Evolutionary conservation across 345 rosid genomes (phyloP), one percentile per base, ranked within the genome.

Genomic region (Salix arbutifolia): DNA sequence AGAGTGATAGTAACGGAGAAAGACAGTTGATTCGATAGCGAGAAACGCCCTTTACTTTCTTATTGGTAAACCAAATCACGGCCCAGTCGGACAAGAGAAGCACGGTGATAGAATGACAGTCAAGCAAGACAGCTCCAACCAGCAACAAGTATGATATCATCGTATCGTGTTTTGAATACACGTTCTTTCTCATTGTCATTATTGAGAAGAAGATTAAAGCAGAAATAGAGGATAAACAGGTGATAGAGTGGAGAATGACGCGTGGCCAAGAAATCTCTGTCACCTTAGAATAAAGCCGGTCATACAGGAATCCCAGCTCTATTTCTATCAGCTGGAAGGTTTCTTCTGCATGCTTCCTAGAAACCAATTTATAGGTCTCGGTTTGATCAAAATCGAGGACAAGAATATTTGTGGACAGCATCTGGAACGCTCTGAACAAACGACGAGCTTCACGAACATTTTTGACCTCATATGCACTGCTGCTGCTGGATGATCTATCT

Each of bases 271-370:
- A 50, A 50, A 26, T 65, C 21, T 42, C 12, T 16, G 12, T 6
- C 2, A 71, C 80, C 79, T 85, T 85, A 0, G 86, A 78, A 65
- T 76, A 79, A n/a, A 85, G 66, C 18, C 65, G 65, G 73, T 87
- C 90, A 62, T 80, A 87, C 80, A 56, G n/a, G 26, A 56, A n/a
- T 56, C 61, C 61, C 61, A 53, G 4, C 61, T 56, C 25, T 3
- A 56, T 23, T 56, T 56, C 61, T 8, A 56, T 56, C 12, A 56
- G 8, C 5, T 21, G 10, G 58, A 8, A 56, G 25, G 25, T 25
- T 56, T 56, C 61, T 56, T 8, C n/a, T 11, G 25, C 25, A 56
- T 9, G 9, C 0, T 56, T n/a, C 11, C 0, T n/a, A 1, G 28
- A 21, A 21, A 53, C n/a, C 25, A 2, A 53, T 7, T 53, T 1